These are phyloP conservation scores for Juglanconis juglandina DNA, from an alignment of 2,329 filamentous ascomycete species.

Conservation along the genomic window DNA sequence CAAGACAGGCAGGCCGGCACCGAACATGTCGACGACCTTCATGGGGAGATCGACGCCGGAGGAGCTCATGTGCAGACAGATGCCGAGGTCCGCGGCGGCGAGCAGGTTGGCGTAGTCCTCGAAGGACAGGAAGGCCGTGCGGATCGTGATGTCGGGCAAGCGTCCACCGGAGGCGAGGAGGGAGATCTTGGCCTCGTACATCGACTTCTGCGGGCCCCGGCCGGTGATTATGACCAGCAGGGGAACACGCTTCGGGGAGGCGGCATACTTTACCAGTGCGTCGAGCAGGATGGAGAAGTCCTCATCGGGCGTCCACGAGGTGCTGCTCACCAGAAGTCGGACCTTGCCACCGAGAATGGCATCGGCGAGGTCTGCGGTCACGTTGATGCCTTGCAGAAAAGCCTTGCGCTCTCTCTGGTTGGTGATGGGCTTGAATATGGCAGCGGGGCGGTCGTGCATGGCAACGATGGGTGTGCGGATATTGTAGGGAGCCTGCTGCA, in stretches of 20 bases:
- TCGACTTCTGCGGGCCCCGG: slow-evolving; percentile 78
- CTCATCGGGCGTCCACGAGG: slow-evolving; percentile 96
- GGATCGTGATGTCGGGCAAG: slow-evolving; percentile 67
- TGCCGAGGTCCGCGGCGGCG: slow-evolving; percentile 80
- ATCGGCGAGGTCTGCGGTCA: slow-evolving; percentile 58
- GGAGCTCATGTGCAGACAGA: slow-evolving; percentile 88
- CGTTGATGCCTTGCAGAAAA: slow-evolving; percentile 64
- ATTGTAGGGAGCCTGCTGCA: slow-evolving; percentile 61
- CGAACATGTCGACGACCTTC: slow-evolving; percentile 99
- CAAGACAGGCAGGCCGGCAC: slow-evolving; percentile 83
- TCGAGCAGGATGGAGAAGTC: slow-evolving; percentile 87
- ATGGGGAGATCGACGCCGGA: slow-evolving; percentile 95
- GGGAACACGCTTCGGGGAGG: slow-evolving; percentile 42
- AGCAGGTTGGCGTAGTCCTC: slow-evolving; percentile 82
- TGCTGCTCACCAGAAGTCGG: slow-evolving; percentile 82
- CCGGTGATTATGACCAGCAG: slow-evolving; percentile 92
- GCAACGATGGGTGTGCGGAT: slow-evolving; percentile 65
- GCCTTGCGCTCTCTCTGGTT: slow-evolving; percentile 42
- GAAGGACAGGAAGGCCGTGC: slow-evolving; percentile 80
- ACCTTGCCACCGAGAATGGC: slow-evolving; percentile 57
- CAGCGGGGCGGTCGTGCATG: slow-evolving; percentile 81
- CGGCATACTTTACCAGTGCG: slow-evolving; percentile 68
- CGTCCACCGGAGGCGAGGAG: slow-evolving; percentile 58
- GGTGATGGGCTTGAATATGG: slow-evolving; percentile 71
- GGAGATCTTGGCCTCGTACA: slow-evolving; percentile 67